Evolutionary conservation across 2,329 filamentous ascomycete species (phyloP).

Genomic region (Gaeumannomyces tritici): DNA sequence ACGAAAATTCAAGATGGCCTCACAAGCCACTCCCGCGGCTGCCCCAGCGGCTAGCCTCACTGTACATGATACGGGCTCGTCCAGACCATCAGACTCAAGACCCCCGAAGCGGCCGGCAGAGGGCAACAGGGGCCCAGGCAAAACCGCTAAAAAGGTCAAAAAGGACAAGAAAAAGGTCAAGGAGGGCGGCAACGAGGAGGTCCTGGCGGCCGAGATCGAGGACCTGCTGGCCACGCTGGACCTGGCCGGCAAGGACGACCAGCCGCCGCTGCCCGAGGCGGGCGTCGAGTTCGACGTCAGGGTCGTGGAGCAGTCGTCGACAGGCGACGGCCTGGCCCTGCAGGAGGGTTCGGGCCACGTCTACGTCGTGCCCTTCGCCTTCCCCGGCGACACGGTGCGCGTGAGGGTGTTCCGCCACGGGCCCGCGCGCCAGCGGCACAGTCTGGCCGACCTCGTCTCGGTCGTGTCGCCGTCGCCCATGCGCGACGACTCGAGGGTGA

Average conservation of each 20-base stretch:
- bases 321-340: constrained; percentile 79
- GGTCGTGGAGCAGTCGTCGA: constrained; percentile 78
- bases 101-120: not conserved
- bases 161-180: constrained; percentile 18
- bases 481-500: constrained; percentile 67
- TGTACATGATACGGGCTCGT: not conserved
- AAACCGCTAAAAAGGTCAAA: not conserved
- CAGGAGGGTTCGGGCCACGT: constrained; percentile 54
- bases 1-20: not conserved
- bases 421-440: constrained; percentile 45
- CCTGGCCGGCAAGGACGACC: constrained; percentile 5
- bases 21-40: no score
- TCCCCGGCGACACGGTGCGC: constrained; percentile 73
- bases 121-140: not conserved
- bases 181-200: constrained; percentile 56
- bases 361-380: constrained; percentile 80
- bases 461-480: constrained; percentile 63
- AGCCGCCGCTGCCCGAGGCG: constrained; percentile 44
- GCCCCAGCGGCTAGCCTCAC: no score
- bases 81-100: not conserved
- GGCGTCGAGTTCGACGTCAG: constrained; percentile 73
- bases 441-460: constrained; percentile 72
- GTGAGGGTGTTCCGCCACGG: constrained; percentile 70
- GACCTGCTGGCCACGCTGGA: constrained; percentile 37
- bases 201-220: constrained; percentile 54